phyloP scores from a whole-genome alignment of 768 basidiomycete genomes.

The Gloeopeniophorella convolvens region DNA sequence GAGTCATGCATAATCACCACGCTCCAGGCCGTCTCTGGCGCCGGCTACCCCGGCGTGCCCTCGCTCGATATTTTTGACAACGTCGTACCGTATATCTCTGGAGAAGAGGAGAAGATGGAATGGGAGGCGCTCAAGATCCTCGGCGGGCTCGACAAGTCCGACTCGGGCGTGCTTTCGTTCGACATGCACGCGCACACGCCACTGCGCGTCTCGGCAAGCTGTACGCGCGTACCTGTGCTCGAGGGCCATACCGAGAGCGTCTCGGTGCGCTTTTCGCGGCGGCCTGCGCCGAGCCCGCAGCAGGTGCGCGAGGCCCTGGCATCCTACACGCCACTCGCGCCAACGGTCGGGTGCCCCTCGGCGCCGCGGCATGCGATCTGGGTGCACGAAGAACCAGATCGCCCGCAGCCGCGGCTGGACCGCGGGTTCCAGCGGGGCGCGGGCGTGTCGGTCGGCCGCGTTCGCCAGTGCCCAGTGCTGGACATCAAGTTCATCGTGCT shows the following conservation, averaged over 20 bases:
- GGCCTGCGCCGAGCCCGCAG: conserved; percentile 80
- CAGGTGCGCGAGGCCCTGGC: conserved; percentile 79
- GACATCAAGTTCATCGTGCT: conserved; percentile 96
- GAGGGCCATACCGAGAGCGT: conserved; percentile 94
- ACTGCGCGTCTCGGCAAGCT: conserved; percentile 85
- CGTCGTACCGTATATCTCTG: conserved; percentile 87
- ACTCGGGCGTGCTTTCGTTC: conserved; percentile 54
- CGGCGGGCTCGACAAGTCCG: conserved; percentile 62
- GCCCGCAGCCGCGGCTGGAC: conserved; percentile 93
- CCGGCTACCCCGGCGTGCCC: conserved; percentile 93
- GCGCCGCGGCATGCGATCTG: conserved; percentile 80
- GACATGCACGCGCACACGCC: conserved; percentile 81
- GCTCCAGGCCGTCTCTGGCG: conserved; percentile 96
- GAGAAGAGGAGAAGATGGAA: conserved; percentile 97
- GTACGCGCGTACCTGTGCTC: conserved; percentile 92
- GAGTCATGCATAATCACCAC: conserved; percentile 89
- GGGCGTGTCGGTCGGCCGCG: conserved; percentile 84
- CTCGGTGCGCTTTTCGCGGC: conserved; percentile 71
- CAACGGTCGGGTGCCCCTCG: conserved; percentile 70
- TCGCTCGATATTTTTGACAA: conserved; percentile 92
- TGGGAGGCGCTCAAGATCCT: conserved; percentile 99
- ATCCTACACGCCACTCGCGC: conserved; percentile 70
- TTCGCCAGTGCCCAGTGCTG: conserved; percentile 84
- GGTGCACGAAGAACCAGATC: conserved; percentile 88
- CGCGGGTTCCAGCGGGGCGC: conserved; percentile 86